Evolutionary conservation across 2,329 filamentous ascomycete genomes (phyloP).

Genomic region (Pyricularia grisea): DNA sequence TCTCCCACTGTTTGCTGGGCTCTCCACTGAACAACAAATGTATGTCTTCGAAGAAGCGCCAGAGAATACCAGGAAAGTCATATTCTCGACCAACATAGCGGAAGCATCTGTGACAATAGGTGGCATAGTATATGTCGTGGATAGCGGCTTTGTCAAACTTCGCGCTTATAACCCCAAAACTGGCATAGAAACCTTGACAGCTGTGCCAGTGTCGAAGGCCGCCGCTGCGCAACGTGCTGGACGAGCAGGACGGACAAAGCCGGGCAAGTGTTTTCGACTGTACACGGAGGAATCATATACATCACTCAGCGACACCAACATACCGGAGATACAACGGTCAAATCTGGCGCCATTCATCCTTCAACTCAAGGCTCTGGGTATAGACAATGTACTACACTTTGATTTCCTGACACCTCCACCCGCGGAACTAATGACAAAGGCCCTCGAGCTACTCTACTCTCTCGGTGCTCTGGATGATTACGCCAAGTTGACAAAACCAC

Average conservation of each 20-base stretch:
- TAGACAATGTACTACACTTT: constrained; percentile 89
- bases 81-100: constrained; percentile 91
- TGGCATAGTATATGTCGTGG: constrained; percentile 83
- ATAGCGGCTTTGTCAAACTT: constrained; percentile 85
- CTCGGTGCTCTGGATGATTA: constrained; percentile 82
- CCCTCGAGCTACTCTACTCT: constrained; percentile 78
- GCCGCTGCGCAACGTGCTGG: constrained; percentile 88
- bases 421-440: constrained; percentile 73
- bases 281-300: constrained; percentile 72
- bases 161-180: constrained; percentile 75
- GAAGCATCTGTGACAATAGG: constrained; percentile 94
- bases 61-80: constrained; percentile 77
- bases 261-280: constrained; percentile 89
- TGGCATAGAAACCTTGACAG: constrained; percentile 80
- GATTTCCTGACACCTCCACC: constrained; percentile 82
- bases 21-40: constrained; percentile 87
- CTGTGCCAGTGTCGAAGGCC: constrained; percentile 77
- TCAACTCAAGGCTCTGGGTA: constrained; percentile 88
- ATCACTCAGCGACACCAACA: constrained; percentile 58
- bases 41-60: constrained; percentile 83
- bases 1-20: constrained; percentile 79
- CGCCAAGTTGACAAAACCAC: constrained; percentile 77
- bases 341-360: constrained; percentile 83
- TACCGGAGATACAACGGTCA: constrained; percentile 86
- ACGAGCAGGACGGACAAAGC: constrained; percentile 76